These are phyloP conservation scores for Vitellaria paradoxa DNA, from an alignment of 179 eudicot species.

Conservation along the genomic window DNA sequence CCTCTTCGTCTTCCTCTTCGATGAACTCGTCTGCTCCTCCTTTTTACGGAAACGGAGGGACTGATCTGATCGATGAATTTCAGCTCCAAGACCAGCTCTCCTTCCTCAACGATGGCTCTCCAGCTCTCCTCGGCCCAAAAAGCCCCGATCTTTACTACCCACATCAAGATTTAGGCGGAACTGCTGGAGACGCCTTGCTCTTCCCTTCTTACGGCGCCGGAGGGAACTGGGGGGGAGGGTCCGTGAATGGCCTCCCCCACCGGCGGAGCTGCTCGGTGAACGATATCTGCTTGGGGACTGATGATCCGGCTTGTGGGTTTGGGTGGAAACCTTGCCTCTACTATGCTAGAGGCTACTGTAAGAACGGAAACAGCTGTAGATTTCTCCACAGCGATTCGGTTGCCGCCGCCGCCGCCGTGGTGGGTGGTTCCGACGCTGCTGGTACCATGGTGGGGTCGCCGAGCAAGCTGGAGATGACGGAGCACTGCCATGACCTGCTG, in stretches of 20 bases:
- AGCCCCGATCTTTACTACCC: conserved; percentile 31
- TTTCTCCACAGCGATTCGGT: conserved; percentile 48
- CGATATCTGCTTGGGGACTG: conserved; percentile 29
- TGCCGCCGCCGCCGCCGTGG: no score
- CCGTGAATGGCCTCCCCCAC: conserved; percentile 27
- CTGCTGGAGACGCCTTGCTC: conserved; percentile 3
- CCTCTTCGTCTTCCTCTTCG: conserved; percentile 16
- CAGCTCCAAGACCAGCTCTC: conserved; percentile 77
- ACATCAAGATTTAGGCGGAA: conserved; percentile 27
- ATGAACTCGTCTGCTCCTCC: conserved; percentile 53
- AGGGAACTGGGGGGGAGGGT: conserved; percentile 1
- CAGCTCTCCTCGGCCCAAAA: conserved; percentile 20
- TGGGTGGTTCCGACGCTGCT: conserved; percentile 28
- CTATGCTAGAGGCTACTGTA: conserved; percentile 76
- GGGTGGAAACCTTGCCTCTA: conserved; percentile 83
- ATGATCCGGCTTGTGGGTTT: conserved; percentile 21
- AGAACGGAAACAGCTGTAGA: conserved; percentile 68
- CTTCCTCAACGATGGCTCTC: conserved; percentile 45
- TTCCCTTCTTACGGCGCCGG: conserved; percentile 16
- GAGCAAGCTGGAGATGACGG: conserved; percentile 52
- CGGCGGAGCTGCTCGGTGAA: conserved; percentile 72
- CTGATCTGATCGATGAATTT: conserved; percentile 55
- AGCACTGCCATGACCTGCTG: conserved; percentile 69
- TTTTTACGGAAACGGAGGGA: conserved; percentile 31
- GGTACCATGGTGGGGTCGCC: conserved; percentile 35